Percentiles rank a stretch among this genome's conserved stretches.
phyloP scores from a whole-genome alignment of 805 yeast species.

The Pichia exigua region DNA sequence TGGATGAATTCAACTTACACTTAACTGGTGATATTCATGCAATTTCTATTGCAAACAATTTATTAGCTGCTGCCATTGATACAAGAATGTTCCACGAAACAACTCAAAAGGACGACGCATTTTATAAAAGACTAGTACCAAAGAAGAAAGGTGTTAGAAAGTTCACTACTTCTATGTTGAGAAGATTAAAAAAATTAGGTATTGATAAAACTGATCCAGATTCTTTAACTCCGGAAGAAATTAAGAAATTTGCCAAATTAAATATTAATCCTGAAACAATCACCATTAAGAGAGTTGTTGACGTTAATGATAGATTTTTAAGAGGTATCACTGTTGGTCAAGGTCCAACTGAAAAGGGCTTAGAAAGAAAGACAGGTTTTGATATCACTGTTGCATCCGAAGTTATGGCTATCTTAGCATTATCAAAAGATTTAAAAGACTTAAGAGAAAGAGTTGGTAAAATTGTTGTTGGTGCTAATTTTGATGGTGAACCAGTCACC shows the following conservation, averaged over 20 bases:
- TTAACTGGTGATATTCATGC: slow-evolving; percentile 85
- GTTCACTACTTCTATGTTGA: slow-evolving; percentile 61
- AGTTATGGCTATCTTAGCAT: slow-evolving; percentile 78
- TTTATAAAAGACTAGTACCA: slow-evolving; percentile 71
- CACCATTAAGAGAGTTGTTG: slow-evolving; percentile 79
- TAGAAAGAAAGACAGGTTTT: slow-evolving; percentile 66
- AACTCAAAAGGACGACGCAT: slow-evolving; percentile 64
- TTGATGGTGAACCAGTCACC: slow-evolving; percentile 64
- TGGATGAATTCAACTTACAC: slow-evolving; percentile 85
- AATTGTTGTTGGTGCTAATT: slow-evolving; percentile 67
- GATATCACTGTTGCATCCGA: slow-evolving; percentile 83
- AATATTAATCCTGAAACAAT: slow-evolving; percentile 74
- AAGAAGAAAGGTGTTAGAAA: slow-evolving; percentile 61
- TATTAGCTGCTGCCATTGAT: slow-evolving; percentile 79
- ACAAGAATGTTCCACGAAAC: slow-evolving; percentile 79
- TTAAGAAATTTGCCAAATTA: slow-evolving; percentile 54
- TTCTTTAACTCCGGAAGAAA: slow-evolving; percentile 63
- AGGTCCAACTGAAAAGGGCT: slow-evolving; percentile 74
- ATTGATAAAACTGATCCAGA: slow-evolving; percentile 65
- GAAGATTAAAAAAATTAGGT: slow-evolving; percentile 60
- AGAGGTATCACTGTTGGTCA: slow-evolving; percentile 74
- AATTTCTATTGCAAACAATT: slow-evolving; percentile 72
- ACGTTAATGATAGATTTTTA: slow-evolving; percentile 73
- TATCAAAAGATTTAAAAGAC: slow-evolving; percentile 61
- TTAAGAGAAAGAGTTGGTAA: slow-evolving; percentile 68